Base-by-base conservation (phyloP, 2,329 filamentous ascomycete genomes). In the Colletotrichum liaoningense region DNA sequence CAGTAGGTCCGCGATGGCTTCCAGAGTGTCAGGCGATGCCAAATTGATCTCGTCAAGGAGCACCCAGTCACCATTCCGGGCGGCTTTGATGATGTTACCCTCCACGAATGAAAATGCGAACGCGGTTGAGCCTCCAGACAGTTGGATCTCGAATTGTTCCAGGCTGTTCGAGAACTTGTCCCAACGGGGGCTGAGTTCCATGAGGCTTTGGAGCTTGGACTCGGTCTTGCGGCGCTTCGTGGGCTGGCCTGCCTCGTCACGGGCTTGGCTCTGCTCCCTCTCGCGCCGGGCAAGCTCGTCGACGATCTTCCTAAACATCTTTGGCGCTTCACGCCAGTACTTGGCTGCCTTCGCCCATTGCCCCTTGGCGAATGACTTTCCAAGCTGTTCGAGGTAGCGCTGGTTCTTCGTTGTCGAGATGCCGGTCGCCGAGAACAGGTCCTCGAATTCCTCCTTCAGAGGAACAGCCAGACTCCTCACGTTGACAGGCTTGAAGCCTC, bases 101-200 rank as follows among this genome's bases (percentile, higher is more conserved):
- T 99, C 97, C 0, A 98, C 90, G 79, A 99, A 99, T 0, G 94
- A 94, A 83, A 99, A 99, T 0, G 96, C 95, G 81, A 98, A 97
- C 2, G 88, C 89, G 77, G 94, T 89, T 49, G 91, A 90, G 68
- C 94, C 88, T 78, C 92, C 90, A 67, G 92, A 88, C 69, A 97
- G 85, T 84, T 98, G 94, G 4, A 93, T 87, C 76, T 97, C 93
- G 69, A 98, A 94, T 78, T 94, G 92, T 67, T 92, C 90, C 19
- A 98, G 84, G 74, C 92, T 93, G 24, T 88, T 86, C 0, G 92
- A 89, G 80, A 99, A 98, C 9, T 88, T 87, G 57, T 94, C 91
- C 97, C 97, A 99, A 75, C 94, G 89, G 5, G 89, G 86, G 74
- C 85, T 87, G 16, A 93, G 82, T 49, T 90, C 86, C 24, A 87